A percentile compares a stretch with the other conserved stretches of the same genome.
phyloP scores from a whole-genome alignment of 2,329 filamentous ascomycete genomes.

The Moelleriella libera region DNA sequence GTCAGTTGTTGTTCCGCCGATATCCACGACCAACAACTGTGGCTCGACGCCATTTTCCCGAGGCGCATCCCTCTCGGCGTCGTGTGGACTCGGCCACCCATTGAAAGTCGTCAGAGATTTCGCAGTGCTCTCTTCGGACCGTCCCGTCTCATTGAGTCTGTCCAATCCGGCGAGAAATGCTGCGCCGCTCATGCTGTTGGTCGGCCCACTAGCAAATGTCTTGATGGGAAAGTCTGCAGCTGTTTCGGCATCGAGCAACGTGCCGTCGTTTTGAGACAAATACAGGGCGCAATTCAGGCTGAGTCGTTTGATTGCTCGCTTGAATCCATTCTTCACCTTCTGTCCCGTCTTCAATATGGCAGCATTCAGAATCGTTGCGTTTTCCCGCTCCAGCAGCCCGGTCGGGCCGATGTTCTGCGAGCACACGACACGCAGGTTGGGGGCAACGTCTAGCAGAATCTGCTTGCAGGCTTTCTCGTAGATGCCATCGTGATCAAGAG shows the following conservation, averaged over 20 bases:
- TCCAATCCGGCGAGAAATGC: slow-evolving; percentile 37
- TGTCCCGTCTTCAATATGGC: slow-evolving; percentile 32
- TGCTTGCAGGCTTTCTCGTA: slow-evolving; percentile 25
- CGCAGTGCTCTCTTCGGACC: too few relatives aligned
- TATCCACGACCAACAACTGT: slow-evolving; percentile 36
- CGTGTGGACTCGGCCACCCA: not conserved
- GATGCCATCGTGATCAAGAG: slow-evolving; percentile 24
- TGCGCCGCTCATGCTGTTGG: slow-evolving; percentile 38
- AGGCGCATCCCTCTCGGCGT: not conserved
- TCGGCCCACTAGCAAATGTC: slow-evolving; percentile 39
- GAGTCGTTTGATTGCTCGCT: slow-evolving; percentile 28
- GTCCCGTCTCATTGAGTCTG: slow-evolving; percentile 5
- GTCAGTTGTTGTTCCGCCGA: slow-evolving; percentile 48
- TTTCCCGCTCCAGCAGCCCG: slow-evolving; percentile 32
- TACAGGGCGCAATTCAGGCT: slow-evolving; percentile 27
- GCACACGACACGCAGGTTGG: slow-evolving; percentile 23
- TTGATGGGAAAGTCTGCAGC: slow-evolving; percentile 35
- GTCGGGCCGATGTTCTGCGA: slow-evolving; percentile 28
- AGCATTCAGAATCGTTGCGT: slow-evolving; percentile 40
- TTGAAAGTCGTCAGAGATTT: too few relatives aligned
- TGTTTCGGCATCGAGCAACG: slow-evolving; percentile 29
- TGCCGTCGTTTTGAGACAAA: slow-evolving; percentile 40
- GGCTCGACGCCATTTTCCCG: slow-evolving; percentile 7
- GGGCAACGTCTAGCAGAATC: slow-evolving; percentile 20
- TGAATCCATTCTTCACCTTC: slow-evolving; percentile 31